Evolutionary conservation across 139 green algal genomes (phyloP).

Genomic region (Haematococcus sp.): DNA sequence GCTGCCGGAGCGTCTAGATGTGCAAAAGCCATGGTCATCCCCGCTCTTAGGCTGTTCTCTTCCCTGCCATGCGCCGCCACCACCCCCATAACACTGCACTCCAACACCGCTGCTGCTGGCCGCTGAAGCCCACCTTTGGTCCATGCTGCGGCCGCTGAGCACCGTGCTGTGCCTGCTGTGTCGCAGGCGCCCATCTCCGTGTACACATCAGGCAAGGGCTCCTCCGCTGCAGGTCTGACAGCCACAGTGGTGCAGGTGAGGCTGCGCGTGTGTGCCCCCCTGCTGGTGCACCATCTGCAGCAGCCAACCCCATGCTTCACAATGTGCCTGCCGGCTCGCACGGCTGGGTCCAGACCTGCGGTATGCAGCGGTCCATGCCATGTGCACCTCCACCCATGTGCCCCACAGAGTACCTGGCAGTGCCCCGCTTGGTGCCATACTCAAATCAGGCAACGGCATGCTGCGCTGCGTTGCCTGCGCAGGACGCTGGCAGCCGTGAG

Average conservation of each 20-base stretch:
- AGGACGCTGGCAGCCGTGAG: conserved; percentile 49
- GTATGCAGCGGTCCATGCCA: background rate
- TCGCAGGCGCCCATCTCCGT: conserved; percentile 85
- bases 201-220: conserved; percentile 98
- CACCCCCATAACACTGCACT: too few species aligned
- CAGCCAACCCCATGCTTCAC: background rate
- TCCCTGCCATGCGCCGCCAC: conserved; percentile 5
- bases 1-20: too few species aligned
- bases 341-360: too few species aligned
- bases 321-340: background rate
- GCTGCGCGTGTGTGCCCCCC: background rate
- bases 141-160: too few species aligned
- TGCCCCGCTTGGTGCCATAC: too few species aligned
- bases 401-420: background rate
- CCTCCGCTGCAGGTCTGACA: conserved; percentile 90
- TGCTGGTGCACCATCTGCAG: background rate
- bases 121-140: too few species aligned
- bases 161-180: too few species aligned
- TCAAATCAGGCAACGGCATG: background rate
- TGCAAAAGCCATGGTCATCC: background rate
- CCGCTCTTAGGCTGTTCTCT: background rate
- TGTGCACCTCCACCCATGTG: background rate
- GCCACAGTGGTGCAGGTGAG: conserved; percentile 75
- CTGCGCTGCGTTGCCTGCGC: background rate
- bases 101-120: too few species aligned